Evolutionary conservation across 176 grass and related monocot species (phyloP).

Genomic region (Raddia guianensis): DNA sequence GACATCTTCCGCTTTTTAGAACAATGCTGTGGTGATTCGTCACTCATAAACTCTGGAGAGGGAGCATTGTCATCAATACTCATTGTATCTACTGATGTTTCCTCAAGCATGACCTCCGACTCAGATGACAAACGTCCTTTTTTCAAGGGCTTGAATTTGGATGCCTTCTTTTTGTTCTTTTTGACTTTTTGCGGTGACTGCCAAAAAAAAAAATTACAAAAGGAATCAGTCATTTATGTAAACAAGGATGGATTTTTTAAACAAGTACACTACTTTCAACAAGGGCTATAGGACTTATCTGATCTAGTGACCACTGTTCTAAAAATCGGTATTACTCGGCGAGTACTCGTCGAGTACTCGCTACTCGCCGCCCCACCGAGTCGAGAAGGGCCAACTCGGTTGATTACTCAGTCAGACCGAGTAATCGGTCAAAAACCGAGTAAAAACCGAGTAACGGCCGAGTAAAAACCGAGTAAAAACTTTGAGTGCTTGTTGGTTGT

Average conservation of each 20-base stretch:
- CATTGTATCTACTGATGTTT: conserved; percentile 67
- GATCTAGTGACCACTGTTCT: too few relatives aligned
- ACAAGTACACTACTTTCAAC: background rate
- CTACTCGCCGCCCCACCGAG: too few relatives aligned
- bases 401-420: too few relatives aligned
- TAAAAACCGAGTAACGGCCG: too few relatives aligned
- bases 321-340: too few relatives aligned
- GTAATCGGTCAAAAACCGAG: too few relatives aligned
- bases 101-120: conserved; percentile 61
- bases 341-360: too few relatives aligned
- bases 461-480: too few relatives aligned
- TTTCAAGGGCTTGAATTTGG: conserved; percentile 88
- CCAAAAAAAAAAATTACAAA: conserved; percentile 32
- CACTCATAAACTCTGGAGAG: conserved; percentile 70
- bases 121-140: conserved; percentile 73
- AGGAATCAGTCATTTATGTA: conserved; percentile 19
- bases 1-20: conserved; percentile 65
- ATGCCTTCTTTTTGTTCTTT: conserved; percentile 79
- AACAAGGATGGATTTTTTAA: background rate
- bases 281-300: background rate
- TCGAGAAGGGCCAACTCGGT: too few relatives aligned
- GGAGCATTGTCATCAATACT: conserved; percentile 70
- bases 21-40: conserved; percentile 58
- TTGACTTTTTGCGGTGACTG: conserved; percentile 64
- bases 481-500: too few relatives aligned